Evolutionary conservation across 176 grass and related monocot species (phyloP).

Genomic region (Triticum dicoccoides): DNA sequence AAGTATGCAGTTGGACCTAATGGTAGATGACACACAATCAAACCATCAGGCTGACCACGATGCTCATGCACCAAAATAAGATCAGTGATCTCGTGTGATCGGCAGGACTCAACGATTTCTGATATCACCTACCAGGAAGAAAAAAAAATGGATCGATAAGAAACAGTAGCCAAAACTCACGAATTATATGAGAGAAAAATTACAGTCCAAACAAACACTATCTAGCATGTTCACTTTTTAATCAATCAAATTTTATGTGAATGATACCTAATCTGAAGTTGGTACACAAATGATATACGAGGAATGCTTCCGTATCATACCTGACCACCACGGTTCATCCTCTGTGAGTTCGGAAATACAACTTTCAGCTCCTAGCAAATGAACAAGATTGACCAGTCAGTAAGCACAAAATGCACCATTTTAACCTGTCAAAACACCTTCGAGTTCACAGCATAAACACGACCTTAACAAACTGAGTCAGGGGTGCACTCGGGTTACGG

Average conservation of each 20-base stretch:
- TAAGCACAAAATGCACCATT: neutral
- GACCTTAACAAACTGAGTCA: conserved; percentile 83
- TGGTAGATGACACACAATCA: conserved; percentile 87
- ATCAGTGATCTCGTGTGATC: conserved; percentile 85
- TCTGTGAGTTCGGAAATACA: neutral
- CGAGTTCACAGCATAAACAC: neutral
- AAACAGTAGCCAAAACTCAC: neutral
- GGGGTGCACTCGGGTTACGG: conserved; percentile 61
- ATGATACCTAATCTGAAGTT: neutral
- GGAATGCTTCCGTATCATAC: conserved; percentile 22
- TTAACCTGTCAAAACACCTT: neutral
- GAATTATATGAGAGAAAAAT: neutral
- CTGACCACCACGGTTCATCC: conserved; percentile 83
- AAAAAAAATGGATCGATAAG: neutral
- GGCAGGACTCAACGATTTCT: conserved; percentile 79
- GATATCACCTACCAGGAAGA: conserved; percentile 62
- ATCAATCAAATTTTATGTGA: neutral
- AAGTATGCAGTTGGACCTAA: conserved; percentile 88
- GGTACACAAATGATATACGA: neutral
- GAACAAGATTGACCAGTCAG: neutral
- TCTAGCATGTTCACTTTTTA: neutral
- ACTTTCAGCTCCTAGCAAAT: conserved; percentile 76
- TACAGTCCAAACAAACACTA: neutral
- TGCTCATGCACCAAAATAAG: conserved; percentile 66
- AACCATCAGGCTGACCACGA: conserved; percentile 75